Evolutionary conservation across 176 grass and related monocot species (phyloP).

Genomic region (Zea mays): Zm-B73-REFERENCE-NAM-5.0 NC_050102.1:19138501-19139000

Average conservation of each 20-base stretch:
- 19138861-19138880: background rate
- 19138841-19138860: background rate
- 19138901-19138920: background rate
- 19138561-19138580: constrained; percentile 56
- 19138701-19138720: background rate
- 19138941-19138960: constrained; percentile 14
- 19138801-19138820: background rate
- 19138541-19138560: constrained; percentile 97
- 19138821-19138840: constrained; percentile 3
- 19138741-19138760: background rate
- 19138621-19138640: background rate
- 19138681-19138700: background rate
- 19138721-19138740: background rate
- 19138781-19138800: background rate
- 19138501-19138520: constrained; percentile 94
- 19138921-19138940: background rate
- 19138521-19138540: constrained; percentile 93
- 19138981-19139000: background rate
- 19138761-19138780: background rate
- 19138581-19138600: constrained; percentile 28
- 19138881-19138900: background rate
- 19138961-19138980: constrained; percentile 16
- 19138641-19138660: background rate
- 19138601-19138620: background rate
- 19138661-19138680: background rate